Evolutionary conservation across 768 basidiomycete species (phyloP).

Genomic region (Agrocybe praecox): DNA sequence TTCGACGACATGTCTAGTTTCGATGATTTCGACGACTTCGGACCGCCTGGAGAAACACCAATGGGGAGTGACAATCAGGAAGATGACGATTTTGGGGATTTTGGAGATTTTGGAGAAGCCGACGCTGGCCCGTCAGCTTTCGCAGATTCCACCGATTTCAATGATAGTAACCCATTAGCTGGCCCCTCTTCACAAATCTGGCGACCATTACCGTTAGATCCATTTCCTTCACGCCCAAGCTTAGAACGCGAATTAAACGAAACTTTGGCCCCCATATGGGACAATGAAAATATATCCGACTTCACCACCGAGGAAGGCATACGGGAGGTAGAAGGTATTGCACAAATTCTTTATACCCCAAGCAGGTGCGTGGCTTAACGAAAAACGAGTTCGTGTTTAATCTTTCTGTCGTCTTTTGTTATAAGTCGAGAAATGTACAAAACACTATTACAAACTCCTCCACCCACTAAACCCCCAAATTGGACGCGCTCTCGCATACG

Average conservation of each 20-base stretch:
- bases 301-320: constrained; percentile 71
- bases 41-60: constrained; percentile 43
- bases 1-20: constrained; percentile 32
- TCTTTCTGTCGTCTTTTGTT: constrained; percentile 2
- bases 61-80: constrained; percentile 37
- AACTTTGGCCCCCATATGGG: constrained; percentile 71
- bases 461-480: constrained; percentile 82
- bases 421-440: constrained; percentile 80
- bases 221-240: constrained; percentile 58
- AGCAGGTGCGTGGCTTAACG: constrained; percentile 58
- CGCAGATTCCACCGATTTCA: constrained; percentile 41
- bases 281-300: constrained; percentile 46
- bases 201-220: constrained; percentile 66
- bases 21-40: constrained; percentile 64
- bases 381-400: constrained; percentile 2
- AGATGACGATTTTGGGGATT: constrained; percentile 86
- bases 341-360: constrained; percentile 74
- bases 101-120: constrained; percentile 85
- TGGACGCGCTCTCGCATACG: constrained; percentile 94
- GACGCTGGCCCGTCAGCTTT: constrained; percentile 26
- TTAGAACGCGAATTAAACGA: constrained; percentile 65
- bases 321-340: constrained; percentile 78
- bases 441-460: constrained; percentile 67
- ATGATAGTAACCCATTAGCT: constrained; percentile 38
- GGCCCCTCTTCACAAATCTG: constrained; percentile 51